Percentiles rank a stretch among this genome's conserved stretches.
Conservation (phyloP, 306 rosid genomes). For the Oemleria cerasiformis region DNA sequence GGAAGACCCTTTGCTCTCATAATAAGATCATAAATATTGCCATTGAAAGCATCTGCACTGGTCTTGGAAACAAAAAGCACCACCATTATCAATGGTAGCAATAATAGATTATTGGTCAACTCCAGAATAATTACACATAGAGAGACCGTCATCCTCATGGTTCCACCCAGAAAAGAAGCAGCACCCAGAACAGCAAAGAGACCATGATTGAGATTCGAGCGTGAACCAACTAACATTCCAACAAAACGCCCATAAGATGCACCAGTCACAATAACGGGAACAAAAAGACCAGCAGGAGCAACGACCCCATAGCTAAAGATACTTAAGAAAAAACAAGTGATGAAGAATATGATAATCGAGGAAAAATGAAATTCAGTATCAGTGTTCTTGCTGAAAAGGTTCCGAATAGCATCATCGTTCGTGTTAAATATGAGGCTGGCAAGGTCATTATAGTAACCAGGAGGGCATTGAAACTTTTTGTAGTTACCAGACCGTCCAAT, state of each 20-base stretch:
- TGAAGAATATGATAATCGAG: constrained; percentile 59
- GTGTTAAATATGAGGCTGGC: constrained; percentile 98
- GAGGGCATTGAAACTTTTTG: constrained; percentile 89
- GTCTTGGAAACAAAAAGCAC: constrained; percentile 86
- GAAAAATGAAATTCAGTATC: constrained; percentile 56
- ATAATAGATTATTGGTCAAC: constrained; percentile 73
- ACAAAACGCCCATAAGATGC: constrained; percentile 88
- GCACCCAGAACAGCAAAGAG: constrained; percentile 93
- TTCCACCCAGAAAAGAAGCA: constrained; percentile 87
- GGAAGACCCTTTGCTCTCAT: constrained; percentile 96
- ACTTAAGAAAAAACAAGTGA: constrained; percentile 66
- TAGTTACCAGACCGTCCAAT: constrained; percentile 96
- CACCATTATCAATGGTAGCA: constrained; percentile 87
- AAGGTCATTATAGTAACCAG: constrained; percentile 79
- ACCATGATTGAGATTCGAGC: constrained; percentile 68
- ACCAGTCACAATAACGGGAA: constrained; percentile 92
- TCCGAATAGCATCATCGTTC: constrained; percentile 86
- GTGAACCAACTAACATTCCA: constrained; percentile 67
- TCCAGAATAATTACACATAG: constrained; percentile 86
- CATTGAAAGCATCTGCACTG: constrained; percentile 81
- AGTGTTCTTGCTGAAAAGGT: constrained; percentile 77
- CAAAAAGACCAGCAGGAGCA: constrained; percentile 86
- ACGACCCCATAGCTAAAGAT: constrained; percentile 83
- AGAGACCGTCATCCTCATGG: constrained; percentile 95
- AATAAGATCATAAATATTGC: constrained; percentile 75